Evolutionary conservation across 345 rosid genomes (phyloP).

Genomic region (Citrus inodora): DNA sequence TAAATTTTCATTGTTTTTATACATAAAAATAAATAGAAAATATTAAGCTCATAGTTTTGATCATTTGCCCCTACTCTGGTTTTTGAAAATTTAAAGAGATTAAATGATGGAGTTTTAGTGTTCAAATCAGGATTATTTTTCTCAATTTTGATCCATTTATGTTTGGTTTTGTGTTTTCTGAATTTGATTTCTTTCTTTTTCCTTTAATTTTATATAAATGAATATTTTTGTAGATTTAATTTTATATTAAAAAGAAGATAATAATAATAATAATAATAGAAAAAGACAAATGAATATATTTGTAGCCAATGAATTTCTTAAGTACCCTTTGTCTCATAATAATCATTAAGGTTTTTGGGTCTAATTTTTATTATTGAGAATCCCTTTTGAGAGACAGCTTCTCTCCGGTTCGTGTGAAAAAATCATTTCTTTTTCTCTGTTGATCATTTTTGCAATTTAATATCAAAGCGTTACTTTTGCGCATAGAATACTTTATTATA

Average conservation of each 20-base stretch:
- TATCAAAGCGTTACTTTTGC: neutral
- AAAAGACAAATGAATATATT: neutral
- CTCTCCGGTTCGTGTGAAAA: neutral
- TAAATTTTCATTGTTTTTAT: neutral
- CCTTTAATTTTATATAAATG: neutral
- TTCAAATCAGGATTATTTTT: neutral
- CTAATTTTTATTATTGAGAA: neutral
- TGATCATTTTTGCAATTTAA: neutral
- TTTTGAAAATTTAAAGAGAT: neutral
- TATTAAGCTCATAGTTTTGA: neutral
- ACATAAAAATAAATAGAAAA: neutral
- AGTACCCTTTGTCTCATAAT: neutral
- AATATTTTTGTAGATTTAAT: too few species aligned
- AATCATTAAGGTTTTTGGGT: neutral
- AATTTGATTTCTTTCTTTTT: neutral
- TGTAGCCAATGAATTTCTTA: neutral
- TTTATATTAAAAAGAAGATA: neutral
- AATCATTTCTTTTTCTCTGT: neutral
- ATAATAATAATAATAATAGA: too few species aligned
- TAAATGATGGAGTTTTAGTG: neutral
- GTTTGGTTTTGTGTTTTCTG: neutral
- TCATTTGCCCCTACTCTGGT: neutral
- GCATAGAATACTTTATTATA: neutral
- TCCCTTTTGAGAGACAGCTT: constrained; percentile 2
- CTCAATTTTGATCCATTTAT: neutral